Evolutionary conservation across 2,329 filamentous ascomycete species (phyloP), one percentile per base, ranked within the genome.

Genomic region (Basipetospora chlamydospora): DNA sequence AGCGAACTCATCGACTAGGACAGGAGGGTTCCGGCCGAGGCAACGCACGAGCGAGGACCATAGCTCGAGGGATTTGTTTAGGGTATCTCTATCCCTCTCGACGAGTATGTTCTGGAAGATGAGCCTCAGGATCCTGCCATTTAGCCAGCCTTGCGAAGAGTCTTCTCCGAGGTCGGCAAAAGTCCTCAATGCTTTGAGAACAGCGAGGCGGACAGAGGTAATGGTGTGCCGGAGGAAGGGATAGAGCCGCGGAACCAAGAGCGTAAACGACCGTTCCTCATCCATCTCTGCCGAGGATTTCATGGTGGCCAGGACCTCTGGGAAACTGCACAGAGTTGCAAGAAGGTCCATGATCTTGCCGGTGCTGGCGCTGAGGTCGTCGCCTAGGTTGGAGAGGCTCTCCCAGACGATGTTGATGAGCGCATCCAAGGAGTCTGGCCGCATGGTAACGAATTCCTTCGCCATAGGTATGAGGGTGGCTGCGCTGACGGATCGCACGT

Each of bases 281-380:
- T 95, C 82, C 48, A 80, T 69, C 6, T 76, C 74, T 6, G 88
- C 88, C 39, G 92, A 94, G 21, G 66, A 63, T 58, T 93, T 93
- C 90, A 98, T 98, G 11, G 88, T 82, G 42, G 88, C 77, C 22
- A 98, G 62, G 6, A 96, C 88, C 59, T 94, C 75, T 1, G 83
- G 83, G 61, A 95, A 98, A 43, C 86, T 81, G 61, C 90, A 98
- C 2, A 98, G 73, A 41, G 90, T 96, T 11, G 92, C 90, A 13
- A 98, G 68, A 28, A 98, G 71, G 55, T 98, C 92, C 92, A 98
- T 98, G 38, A 98, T 93, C 39, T 86, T 92, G 33, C 90, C 90
- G 8, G 92, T 98, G 54, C 90, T 96, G 4, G 90, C 90, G 54
- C 87, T 96, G 13, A 98, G 67, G 52, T 98, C 90, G 52, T 98